phyloP scores from a whole-genome alignment of 2,329 filamentous ascomycete genomes.

The Fusarium phyllophilum region DNA sequence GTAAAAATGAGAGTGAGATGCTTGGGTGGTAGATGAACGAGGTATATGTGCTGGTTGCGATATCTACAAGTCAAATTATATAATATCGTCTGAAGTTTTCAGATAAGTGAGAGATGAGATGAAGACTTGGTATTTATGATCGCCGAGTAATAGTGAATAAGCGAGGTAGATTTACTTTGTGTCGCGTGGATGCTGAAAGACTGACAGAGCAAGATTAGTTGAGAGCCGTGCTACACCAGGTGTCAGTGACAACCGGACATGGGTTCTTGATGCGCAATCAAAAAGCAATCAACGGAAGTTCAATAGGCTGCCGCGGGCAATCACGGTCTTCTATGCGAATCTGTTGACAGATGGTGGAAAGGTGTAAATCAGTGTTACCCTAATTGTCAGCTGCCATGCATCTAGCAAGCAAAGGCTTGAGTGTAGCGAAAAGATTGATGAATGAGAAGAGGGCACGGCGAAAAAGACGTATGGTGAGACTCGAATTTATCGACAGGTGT shows the following conservation, averaged over 20 bases:
- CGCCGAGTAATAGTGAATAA: not conserved
- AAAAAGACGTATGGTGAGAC: not conserved
- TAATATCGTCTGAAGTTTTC: no score
- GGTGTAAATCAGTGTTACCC: not conserved
- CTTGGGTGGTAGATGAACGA: not conserved
- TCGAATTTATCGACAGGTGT: not conserved
- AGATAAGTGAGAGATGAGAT: no score
- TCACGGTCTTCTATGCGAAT: no score
- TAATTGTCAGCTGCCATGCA: no score
- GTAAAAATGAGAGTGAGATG: no score
- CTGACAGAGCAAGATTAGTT: no score
- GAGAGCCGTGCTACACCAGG: not conserved
- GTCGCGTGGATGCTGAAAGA: not conserved
- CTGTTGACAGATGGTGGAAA: not conserved
- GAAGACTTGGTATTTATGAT: not conserved
- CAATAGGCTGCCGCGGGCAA: not conserved
- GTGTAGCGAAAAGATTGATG: not conserved
- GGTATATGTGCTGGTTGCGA: no score
- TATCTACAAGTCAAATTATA: no score
- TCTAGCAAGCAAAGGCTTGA: not conserved
- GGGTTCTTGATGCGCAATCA: not conserved
- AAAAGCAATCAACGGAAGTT: not conserved
- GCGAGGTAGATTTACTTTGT: not conserved
- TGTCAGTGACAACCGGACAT: not conserved
- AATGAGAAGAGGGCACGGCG: accelerated